Conservation (phyloP, 1,139 yeast genomes). For the Arxiozyma slooffiae region DNA sequence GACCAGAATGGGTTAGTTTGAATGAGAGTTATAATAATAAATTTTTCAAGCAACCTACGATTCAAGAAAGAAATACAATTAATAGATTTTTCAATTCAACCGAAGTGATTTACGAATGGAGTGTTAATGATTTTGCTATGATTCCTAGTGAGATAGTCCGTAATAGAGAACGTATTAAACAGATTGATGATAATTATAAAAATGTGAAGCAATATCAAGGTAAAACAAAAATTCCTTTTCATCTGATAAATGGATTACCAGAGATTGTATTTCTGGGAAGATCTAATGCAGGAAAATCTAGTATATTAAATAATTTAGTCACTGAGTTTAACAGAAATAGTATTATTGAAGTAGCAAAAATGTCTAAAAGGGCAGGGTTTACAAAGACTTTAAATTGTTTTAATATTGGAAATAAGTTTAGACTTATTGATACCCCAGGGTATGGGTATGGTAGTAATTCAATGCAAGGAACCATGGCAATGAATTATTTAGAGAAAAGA, state of each 20-base stretch:
- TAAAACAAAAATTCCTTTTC: constrained; percentile 21
- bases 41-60: constrained; percentile 32
- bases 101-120: constrained; percentile 48
- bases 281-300: constrained; percentile 79
- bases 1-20: constrained; percentile 11
- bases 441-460: constrained; percentile 57
- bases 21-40: constrained; percentile 13
- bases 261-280: constrained; percentile 69
- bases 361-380: constrained; percentile 57
- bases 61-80: constrained; percentile 27
- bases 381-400: constrained; percentile 71
- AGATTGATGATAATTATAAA: background rate
- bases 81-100: constrained; percentile 40
- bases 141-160: constrained; percentile 50
- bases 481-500: constrained; percentile 50
- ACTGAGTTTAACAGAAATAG: constrained; percentile 31
- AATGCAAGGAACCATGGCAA: constrained; percentile 60
- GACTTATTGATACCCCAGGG: constrained; percentile 79
- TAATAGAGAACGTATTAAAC: background rate
- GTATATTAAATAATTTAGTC: constrained; percentile 50
- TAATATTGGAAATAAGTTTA: constrained; percentile 51
- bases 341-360: constrained; percentile 39
- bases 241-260: constrained; percentile 37
- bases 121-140: constrained; percentile 40
- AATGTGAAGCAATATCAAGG: constrained; percentile 14